Conservation (phyloP, 2,329 filamentous ascomycete species). For the Chalara sp. region DNA sequence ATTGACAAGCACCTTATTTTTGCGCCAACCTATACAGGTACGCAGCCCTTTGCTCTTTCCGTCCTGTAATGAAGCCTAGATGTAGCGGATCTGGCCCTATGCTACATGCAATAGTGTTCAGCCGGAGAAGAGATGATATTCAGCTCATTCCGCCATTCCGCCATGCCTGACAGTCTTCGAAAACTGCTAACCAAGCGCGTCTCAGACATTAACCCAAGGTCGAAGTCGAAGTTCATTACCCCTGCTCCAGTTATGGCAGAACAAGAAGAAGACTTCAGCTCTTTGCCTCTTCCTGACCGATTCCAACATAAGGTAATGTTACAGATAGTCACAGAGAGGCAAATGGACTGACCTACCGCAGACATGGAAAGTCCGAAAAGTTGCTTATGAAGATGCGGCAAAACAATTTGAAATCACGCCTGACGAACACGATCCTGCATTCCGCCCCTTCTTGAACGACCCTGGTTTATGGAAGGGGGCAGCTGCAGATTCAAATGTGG, state of each 20-base stretch:
- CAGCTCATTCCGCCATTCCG: background rate
- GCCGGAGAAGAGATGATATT: background rate
- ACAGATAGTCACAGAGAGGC: background rate
- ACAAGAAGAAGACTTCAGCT: conserved; percentile 74
- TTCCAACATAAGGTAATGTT: conserved; percentile 68
- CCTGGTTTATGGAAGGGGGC: conserved; percentile 85
- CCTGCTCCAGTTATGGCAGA: conserved; percentile 58
- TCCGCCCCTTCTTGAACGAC: conserved; percentile 82
- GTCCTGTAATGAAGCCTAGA: background rate
- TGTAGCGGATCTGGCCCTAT: background rate
- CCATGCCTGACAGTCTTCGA: conserved; percentile 2
- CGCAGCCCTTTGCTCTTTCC: background rate
- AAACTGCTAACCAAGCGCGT: conserved; percentile 23
- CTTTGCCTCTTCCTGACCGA: conserved; percentile 70
- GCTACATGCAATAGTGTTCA: background rate
- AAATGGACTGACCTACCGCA: conserved; percentile 25
- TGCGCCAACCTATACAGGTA: background rate
- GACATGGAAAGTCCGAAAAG: conserved; percentile 96
- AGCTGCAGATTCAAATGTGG: conserved; percentile 91
- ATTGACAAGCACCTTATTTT: background rate
- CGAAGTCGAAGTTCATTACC: conserved; percentile 11
- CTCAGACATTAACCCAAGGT: conserved; percentile 11
- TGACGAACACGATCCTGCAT: conserved; percentile 78
- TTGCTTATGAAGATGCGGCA: conserved; percentile 85
- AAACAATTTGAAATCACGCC: conserved; percentile 81